A percentile compares a stretch with the other conserved stretches of the same genome.
phyloP scores from a whole-genome alignment of 2,329 filamentous ascomycete species.

The Aspergillus fumigatiaffinis region DNA sequence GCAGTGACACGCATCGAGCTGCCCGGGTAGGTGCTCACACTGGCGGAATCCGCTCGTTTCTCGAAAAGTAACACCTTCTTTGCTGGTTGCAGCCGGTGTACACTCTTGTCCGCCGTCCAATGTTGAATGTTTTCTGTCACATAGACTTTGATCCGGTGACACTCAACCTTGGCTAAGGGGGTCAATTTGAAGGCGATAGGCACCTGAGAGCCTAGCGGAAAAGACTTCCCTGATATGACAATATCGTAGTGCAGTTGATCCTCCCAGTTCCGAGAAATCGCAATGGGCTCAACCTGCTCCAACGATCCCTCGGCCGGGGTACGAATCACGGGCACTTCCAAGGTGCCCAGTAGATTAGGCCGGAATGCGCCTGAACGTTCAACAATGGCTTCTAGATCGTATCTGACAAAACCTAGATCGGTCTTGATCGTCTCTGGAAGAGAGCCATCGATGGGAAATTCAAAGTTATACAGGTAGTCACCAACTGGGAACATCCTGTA shows the following conservation, averaged over 20 bases:
- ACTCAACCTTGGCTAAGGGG: slow-evolving; percentile 86
- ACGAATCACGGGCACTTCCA: slow-evolving; percentile 79
- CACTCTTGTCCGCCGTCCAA: slow-evolving; percentile 78
- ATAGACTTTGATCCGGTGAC: slow-evolving; percentile 87
- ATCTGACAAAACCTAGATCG: slow-evolving; percentile 80
- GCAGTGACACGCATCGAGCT: slow-evolving; percentile 73
- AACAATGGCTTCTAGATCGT: slow-evolving; percentile 79
- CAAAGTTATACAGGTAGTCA: slow-evolving; percentile 72
- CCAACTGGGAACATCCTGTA: slow-evolving; percentile 81
- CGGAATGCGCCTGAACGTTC: slow-evolving; percentile 88
- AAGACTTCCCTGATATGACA: slow-evolving; percentile 92
- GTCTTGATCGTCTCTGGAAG: slow-evolving; percentile 80
- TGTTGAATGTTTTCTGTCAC: slow-evolving; percentile 90
- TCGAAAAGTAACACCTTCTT: slow-evolving; percentile 84
- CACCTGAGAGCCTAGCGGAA: slow-evolving; percentile 80
- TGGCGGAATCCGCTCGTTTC: slow-evolving; percentile 75
- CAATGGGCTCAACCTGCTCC: slow-evolving; percentile 89
- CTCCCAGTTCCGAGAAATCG: slow-evolving; percentile 90
- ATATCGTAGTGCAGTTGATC: slow-evolving; percentile 95
- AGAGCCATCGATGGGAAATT: slow-evolving; percentile 74
- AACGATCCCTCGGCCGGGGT: slow-evolving; percentile 83
- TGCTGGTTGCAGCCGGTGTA: slow-evolving; percentile 78
- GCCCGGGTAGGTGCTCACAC: slow-evolving; percentile 67
- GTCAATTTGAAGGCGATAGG: slow-evolving; percentile 94
- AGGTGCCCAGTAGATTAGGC: slow-evolving; percentile 75